Evolutionary conservation across 495 filamentous ascomycete species (phyloP), one percentile per base, ranked within the genome.

Genomic region (Neurospora pannonica): DNA sequence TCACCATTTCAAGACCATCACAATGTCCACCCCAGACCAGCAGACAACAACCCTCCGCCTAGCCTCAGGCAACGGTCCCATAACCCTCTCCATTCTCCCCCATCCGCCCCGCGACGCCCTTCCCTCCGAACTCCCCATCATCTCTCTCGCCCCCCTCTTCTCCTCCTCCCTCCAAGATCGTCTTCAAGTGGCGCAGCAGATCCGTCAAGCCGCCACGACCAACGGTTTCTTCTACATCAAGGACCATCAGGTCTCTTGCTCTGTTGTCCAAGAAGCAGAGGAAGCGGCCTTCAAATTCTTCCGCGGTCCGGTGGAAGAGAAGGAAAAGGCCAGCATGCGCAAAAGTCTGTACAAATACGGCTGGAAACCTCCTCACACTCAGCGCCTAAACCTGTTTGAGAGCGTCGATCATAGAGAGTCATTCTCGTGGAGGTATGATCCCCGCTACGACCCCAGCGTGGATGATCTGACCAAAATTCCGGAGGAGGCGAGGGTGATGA

Each of bases 171-270:
- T 80, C 74, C 3, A 4, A 4, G 81, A 74, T 13, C 83, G 84
- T 4, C 67, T 82, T 70, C 24, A 73, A 13, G 80, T 87, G 0
- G 85, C 86, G 4, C 31, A 70, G 10, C 74, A 84, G 31, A 84
- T 87, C 72, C 78, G 81, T 39, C 75, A 78, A 37, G 85, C 85
- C 4, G 85, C 84, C 48, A 83, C 79, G 4, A 84, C 73, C 54
- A 79, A 77, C 2, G 86, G 86, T 19, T 87, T 87, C 79, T 86
- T 87, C 80, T 86, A 86, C 78, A 86, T 87, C 75, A 81, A 81
- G 70, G 85, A 88, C 72, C 87, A 89, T 78, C 84, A 86, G 0
- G 86, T 89, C 42, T 71, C 83, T 0, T 76, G 85, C 17, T 73
- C 81, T 0, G 46, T 85, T 0, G 84, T 86, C 70, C 73, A 82